Percentiles rank a stretch among this genome's conserved stretches.
phyloP scores from a whole-genome alignment of 805 yeast species.

The Gaillardinia entomophila region DNA sequence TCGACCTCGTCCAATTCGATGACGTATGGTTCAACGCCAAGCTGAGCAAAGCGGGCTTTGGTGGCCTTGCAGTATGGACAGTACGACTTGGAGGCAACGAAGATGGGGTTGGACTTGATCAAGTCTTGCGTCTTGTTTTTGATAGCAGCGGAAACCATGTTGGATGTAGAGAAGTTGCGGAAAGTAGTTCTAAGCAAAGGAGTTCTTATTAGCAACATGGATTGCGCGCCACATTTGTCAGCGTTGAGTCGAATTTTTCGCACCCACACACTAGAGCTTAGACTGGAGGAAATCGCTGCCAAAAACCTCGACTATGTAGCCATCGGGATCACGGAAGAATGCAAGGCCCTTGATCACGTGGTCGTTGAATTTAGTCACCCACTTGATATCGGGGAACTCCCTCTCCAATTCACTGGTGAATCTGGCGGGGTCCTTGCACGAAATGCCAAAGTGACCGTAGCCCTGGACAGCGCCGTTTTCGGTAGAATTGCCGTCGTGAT shows the following conservation, averaged over 20 bases:
- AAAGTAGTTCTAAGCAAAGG: background rate
- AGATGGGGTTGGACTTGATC: conserved; percentile 60
- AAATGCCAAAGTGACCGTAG: conserved; percentile 78
- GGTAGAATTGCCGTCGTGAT: conserved; percentile 72
- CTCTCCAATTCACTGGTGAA: conserved; percentile 49
- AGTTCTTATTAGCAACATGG: background rate
- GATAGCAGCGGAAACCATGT: conserved; percentile 56
- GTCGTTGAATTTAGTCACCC: conserved; percentile 53
- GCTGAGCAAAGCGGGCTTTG: conserved; percentile 39
- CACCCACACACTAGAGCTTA: background rate
- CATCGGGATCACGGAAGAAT: conserved; percentile 83
- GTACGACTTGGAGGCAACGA: conserved; percentile 65
- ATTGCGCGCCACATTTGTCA: no score
- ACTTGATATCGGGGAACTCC: conserved; percentile 41
- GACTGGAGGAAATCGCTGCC: conserved; percentile 28
- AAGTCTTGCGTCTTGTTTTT: conserved; percentile 54
- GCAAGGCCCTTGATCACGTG: conserved; percentile 60
- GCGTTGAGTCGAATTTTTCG: no score
- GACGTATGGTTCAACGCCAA: conserved; percentile 40
- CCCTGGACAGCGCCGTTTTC: conserved; percentile 63
- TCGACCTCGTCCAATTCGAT: conserved; percentile 12
- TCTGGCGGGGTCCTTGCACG: conserved; percentile 56
- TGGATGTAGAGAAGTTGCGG: conserved; percentile 15
- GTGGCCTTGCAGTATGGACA: conserved; percentile 39
- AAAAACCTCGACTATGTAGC: conserved; percentile 75